Conservation (phyloP, 1,284 basidiomycete genomes). For the Trichosporon inkin region DNA sequence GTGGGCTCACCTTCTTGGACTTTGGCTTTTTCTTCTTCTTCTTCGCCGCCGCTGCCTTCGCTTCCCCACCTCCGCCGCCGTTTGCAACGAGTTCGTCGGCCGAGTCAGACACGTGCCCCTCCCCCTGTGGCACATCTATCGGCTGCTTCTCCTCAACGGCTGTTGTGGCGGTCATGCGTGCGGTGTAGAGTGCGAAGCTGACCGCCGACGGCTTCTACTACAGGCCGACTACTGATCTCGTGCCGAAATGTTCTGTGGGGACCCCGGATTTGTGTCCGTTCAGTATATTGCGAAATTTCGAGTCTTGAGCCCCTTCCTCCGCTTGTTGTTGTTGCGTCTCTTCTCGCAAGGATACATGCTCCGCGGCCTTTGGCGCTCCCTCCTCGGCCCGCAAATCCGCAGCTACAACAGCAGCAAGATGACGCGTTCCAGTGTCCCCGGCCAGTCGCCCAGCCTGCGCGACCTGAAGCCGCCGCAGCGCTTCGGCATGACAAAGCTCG, state of each 20-base stretch:
- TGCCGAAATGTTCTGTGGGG: neutral
- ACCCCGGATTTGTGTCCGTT: neutral
- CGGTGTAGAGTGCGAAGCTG: neutral
- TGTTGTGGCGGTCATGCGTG: neutral
- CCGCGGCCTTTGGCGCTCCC: neutral
- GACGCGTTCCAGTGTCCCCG: neutral
- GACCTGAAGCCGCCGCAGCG: slow-evolving; percentile 38
- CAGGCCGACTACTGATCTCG: too few relatives aligned
- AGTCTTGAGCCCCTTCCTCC: neutral
- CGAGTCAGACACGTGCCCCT: neutral
- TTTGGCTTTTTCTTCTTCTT: slow-evolving; percentile 27
- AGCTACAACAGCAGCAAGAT: neutral
- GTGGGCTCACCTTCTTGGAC: slow-evolving; percentile 18
- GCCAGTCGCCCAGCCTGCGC: slow-evolving; percentile 10
- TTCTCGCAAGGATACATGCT: neutral
- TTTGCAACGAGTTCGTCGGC: slow-evolving; percentile 3
- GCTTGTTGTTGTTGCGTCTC: neutral
- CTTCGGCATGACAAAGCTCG: slow-evolving; percentile 52
- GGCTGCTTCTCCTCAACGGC: neutral
- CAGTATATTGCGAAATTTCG: slow-evolving; percentile 4
- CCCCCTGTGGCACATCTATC: neutral
- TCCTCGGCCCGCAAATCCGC: neutral
- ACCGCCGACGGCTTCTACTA: neutral
- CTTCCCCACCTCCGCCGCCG: neutral
- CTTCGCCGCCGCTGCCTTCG: slow-evolving; percentile 7